Conservation (phyloP, 208 protist genomes). For the Leishmania braziliensis region DNA sequence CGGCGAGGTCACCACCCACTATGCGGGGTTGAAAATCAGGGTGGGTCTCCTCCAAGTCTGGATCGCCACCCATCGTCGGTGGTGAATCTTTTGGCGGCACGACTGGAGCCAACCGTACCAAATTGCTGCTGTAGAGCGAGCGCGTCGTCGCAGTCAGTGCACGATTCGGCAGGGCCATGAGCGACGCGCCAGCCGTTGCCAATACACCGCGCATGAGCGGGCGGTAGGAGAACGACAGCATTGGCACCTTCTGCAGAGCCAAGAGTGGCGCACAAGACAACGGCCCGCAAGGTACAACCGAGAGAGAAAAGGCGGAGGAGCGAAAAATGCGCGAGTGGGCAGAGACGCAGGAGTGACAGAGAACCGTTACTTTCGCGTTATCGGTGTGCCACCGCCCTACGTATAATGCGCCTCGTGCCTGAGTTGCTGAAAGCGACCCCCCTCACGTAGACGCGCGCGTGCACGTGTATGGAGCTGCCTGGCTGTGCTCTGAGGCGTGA, state of each 20-base stretch:
- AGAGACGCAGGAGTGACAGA: background rate
- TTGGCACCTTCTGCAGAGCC: background rate
- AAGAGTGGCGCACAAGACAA: background rate
- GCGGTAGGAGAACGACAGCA: background rate
- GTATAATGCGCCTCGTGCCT: background rate
- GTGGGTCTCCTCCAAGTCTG: constrained; percentile 80
- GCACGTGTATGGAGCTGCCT: background rate
- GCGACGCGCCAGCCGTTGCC: background rate
- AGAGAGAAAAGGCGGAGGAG: background rate
- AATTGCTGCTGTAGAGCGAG: background rate
- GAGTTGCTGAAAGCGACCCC: too few relatives aligned
- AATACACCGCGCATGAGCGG: background rate
- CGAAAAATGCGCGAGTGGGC: background rate
- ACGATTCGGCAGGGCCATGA: background rate
- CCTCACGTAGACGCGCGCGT: background rate
- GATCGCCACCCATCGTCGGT: constrained; percentile 44
- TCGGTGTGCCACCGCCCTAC: background rate
- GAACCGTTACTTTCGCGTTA: background rate
- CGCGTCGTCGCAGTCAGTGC: background rate
- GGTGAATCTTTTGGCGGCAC: background rate
- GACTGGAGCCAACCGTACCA: background rate
- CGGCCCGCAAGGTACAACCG: background rate
- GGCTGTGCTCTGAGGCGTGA: background rate
- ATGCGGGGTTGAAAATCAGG: constrained; percentile 87
- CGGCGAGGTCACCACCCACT: constrained; percentile 61